Evolutionary conservation across 345 rosid genomes (phyloP).

Genomic region (Hibiscus mutabilis): DNA sequence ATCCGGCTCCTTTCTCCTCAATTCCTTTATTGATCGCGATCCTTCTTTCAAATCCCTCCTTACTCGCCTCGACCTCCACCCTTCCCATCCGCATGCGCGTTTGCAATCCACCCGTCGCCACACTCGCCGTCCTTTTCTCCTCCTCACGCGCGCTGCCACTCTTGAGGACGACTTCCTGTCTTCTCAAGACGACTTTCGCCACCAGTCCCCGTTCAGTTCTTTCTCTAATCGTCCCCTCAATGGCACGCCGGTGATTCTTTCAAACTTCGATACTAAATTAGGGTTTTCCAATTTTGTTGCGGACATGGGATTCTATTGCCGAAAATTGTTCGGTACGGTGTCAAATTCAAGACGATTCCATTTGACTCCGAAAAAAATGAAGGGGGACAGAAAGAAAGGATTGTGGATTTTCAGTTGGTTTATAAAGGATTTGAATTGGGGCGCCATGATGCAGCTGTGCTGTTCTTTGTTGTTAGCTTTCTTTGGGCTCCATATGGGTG

Average conservation of each 20-base stretch:
- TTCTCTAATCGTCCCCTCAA: slow-evolving; percentile 36
- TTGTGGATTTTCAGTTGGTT: slow-evolving; percentile 52
- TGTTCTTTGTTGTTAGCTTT: slow-evolving; percentile 65
- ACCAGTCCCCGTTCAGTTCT: slow-evolving; percentile 40
- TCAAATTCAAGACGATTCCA: slow-evolving; percentile 30
- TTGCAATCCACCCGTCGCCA: slow-evolving; percentile 23
- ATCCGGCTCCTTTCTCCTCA: slow-evolving; percentile 52
- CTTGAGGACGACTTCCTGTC: slow-evolving; percentile 84
- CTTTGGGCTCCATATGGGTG: slow-evolving; percentile 87
- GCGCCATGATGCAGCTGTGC: slow-evolving; percentile 56
- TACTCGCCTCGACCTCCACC: slow-evolving; percentile 63
- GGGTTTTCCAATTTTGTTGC: slow-evolving; percentile 47
- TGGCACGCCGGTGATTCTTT: slow-evolving; percentile 45
- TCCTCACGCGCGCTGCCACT: slow-evolving; percentile 75
- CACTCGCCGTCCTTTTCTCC: slow-evolving; percentile 70
- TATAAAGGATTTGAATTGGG: slow-evolving; percentile 67
- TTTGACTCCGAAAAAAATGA: slow-evolving; percentile 18
- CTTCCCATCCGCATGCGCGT: slow-evolving; percentile 19
- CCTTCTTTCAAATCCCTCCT: slow-evolving; percentile 78
- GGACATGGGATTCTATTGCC: slow-evolving; percentile 52
- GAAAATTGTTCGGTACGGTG: slow-evolving; percentile 48
- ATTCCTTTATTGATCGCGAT: slow-evolving; percentile 76
- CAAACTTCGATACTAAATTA: slow-evolving; percentile 39
- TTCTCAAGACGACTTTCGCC: slow-evolving; percentile 48
- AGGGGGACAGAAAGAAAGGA: slow-evolving; percentile 28